phyloP scores from a whole-genome alignment of 192 early-diverging fungal species.

The Gorgonomyces haynaldii region DNA sequence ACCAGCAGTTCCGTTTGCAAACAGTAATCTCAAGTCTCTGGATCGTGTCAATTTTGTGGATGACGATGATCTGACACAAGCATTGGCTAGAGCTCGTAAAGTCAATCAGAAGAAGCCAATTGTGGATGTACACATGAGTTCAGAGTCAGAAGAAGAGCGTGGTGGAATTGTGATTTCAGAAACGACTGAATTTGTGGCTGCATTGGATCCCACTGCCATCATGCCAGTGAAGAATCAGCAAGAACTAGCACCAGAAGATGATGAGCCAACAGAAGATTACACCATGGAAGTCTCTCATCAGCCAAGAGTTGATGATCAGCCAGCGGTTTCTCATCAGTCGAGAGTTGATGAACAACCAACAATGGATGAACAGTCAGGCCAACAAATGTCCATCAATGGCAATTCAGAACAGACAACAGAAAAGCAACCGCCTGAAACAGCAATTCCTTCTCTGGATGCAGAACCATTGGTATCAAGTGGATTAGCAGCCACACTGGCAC shows the following conservation, averaged over 20 bases:
- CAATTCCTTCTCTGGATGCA: slow-evolving; percentile 8
- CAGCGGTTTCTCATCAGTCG: slow-evolving; percentile 1
- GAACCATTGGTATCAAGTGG: slow-evolving; percentile 75
- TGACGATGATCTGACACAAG: slow-evolving; percentile 84
- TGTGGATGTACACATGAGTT: slow-evolving; percentile 9
- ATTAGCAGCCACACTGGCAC: slow-evolving; percentile 67
- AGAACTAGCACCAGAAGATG: slow-evolving; percentile 8
- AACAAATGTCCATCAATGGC: slow-evolving; percentile 3
- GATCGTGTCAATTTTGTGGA: slow-evolving; percentile 75
- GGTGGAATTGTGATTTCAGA: slow-evolving; percentile 61
- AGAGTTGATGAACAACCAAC: background rate
- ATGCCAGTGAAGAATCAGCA: slow-evolving; percentile 7
- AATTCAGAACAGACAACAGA: slow-evolving; percentile 1
- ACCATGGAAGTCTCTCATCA: slow-evolving; percentile 1
- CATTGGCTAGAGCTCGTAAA: slow-evolving; percentile 64
- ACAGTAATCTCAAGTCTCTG: too few species aligned
- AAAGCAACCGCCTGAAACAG: background rate
- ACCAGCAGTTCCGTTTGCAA: too few species aligned
- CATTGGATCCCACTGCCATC: slow-evolving; percentile 29
- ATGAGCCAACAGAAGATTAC: background rate
- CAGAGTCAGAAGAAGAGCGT: background rate
- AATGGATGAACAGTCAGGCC: background rate
- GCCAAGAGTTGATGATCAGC: slow-evolving; percentile 11
- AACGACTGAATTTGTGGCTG: slow-evolving; percentile 79
- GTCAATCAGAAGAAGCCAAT: slow-evolving; percentile 38